phyloP scores from a whole-genome alignment of 2,329 filamentous ascomycete species.

The Claviceps humidiphila region DNA sequence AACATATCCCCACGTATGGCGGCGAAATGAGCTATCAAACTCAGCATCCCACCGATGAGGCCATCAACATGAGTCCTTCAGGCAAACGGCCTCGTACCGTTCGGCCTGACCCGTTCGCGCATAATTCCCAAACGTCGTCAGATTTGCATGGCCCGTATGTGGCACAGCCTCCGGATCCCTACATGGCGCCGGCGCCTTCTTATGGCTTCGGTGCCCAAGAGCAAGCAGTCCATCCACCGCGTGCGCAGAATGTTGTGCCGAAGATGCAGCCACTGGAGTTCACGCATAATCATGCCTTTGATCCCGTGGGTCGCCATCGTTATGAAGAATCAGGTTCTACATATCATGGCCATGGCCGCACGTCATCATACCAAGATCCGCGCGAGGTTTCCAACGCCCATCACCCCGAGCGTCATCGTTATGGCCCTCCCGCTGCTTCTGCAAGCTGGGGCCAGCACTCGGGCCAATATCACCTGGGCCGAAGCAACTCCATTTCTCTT shows the following conservation, averaged over 20 bases:
- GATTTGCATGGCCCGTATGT: neutral
- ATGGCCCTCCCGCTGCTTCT: neutral
- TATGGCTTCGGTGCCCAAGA: conserved; percentile 3
- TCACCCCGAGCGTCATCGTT: neutral
- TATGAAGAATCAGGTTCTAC: neutral
- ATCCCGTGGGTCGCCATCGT: neutral
- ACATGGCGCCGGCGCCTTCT: conserved; percentile 4
- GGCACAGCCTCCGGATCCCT: conserved; percentile 1
- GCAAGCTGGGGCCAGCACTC: neutral
- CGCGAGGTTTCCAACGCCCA: neutral
- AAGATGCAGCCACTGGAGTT: conserved; percentile 12
- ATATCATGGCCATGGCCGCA: conserved; percentile 1
- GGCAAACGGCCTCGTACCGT: conserved; percentile 13
- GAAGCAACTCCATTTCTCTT: conserved; percentile 3
- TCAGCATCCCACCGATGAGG: conserved; percentile 5
- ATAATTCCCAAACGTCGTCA: neutral
- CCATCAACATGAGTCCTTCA: conserved; percentile 8
- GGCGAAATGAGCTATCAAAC: conserved; percentile 3
- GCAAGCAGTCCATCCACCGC: conserved; percentile 4
- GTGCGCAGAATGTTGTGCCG: conserved; percentile 12
- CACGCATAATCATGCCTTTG: conserved; percentile 3
- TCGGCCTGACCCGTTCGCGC: neutral
- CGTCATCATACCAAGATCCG: conserved; percentile 1
- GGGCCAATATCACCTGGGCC: neutral
- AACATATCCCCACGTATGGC: conserved; percentile 1